Evolutionary conservation across 23 red algal genomes (phyloP).

Genomic region (Gracilaria caudata): DNA sequence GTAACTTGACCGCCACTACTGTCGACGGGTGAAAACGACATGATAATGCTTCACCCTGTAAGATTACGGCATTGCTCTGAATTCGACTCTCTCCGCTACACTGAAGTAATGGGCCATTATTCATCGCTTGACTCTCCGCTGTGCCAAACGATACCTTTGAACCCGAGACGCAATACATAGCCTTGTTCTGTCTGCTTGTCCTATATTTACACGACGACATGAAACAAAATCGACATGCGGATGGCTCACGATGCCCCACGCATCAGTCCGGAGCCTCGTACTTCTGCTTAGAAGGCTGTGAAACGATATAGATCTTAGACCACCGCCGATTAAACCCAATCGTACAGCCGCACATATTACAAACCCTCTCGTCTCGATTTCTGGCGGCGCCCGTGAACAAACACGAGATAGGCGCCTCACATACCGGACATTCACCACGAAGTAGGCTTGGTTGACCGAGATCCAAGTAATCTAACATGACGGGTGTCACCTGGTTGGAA

Average conservation of each 20-base stretch:
- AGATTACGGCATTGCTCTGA: no score
- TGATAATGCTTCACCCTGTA: no score
- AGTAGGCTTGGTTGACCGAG: conserved; percentile 83
- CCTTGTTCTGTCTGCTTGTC: no score
- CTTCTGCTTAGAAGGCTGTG: conserved; percentile 58
- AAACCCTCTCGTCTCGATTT: conserved; percentile 83
- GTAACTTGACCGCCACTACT: no score
- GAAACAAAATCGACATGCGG: background rate
- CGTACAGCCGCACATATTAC: conserved; percentile 68
- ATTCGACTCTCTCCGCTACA: no score
- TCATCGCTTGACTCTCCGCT: no score
- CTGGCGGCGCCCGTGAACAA: conserved; percentile 84
- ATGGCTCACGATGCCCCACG: background rate
- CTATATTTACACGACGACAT: background rate
- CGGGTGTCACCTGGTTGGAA: conserved; percentile 89
- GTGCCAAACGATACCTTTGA: no score
- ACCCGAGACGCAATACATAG: no score
- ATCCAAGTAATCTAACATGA: conserved; percentile 88
- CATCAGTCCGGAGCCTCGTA: conserved; percentile 70
- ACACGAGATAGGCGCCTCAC: conserved; percentile 73
- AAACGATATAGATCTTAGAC: conserved; percentile 87
- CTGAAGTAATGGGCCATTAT: no score
- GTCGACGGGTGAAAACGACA: no score
- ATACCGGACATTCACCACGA: conserved; percentile 85
- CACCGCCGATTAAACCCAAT: conserved; percentile 88